Conservation (phyloP, 179 eudicot species). For the Actinidia arguta region DNA sequence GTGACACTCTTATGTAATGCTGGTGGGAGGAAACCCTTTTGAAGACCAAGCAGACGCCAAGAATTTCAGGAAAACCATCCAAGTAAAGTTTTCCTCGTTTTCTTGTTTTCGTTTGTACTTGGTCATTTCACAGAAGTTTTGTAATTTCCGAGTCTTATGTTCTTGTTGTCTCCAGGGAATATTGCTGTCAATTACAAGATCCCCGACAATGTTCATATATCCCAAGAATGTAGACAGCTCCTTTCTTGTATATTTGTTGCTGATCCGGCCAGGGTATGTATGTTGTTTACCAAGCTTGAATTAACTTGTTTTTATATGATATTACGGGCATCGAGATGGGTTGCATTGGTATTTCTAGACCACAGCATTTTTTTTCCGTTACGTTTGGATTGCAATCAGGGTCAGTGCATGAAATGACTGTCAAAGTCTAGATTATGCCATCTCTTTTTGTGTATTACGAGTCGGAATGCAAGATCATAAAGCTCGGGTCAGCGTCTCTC, state of each 20-base stretch:
- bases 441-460: too few relatives aligned
- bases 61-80: conserved; percentile 91
- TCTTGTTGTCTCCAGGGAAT: conserved; percentile 61
- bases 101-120: background rate
- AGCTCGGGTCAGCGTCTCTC: too few relatives aligned
- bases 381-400: too few relatives aligned
- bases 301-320: conserved; percentile 5
- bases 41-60: conserved; percentile 94
- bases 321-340: background rate
- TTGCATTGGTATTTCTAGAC: background rate
- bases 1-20: conserved; percentile 97
- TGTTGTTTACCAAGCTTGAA: background rate
- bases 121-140: too few relatives aligned
- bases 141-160: background rate
- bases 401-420: too few relatives aligned
- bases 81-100: conserved; percentile 43
- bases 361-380: background rate
- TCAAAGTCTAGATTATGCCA: too few relatives aligned
- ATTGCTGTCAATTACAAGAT: conserved; percentile 75
- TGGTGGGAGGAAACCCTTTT: conserved; percentile 91
- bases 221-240: conserved; percentile 77
- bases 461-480: background rate
- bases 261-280: conserved; percentile 70
- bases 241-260: conserved; percentile 79
- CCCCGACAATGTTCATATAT: conserved; percentile 68